These are phyloP conservation scores for Backusella liffmaniae DNA, from an alignment of 192 early-diverging fungal genomes.

Conservation along the genomic window DNA sequence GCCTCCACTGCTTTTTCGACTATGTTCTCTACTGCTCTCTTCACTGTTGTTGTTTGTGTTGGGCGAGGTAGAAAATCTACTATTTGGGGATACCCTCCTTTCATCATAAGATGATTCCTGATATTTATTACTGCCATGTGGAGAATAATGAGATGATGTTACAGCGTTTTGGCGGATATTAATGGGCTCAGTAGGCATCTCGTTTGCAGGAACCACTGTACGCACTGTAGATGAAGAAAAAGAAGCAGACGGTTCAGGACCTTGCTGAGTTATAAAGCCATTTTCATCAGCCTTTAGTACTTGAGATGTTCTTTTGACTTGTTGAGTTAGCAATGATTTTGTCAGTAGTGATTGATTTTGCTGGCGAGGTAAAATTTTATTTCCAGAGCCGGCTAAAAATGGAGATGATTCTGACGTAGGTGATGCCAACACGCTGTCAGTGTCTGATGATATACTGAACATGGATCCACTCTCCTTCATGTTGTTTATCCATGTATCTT, in stretches of 20 bases:
- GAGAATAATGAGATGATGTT: background rate
- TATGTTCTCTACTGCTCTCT: background rate
- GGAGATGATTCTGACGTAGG: background rate
- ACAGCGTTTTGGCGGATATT: slow-evolving; percentile 1
- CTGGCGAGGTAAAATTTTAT: slow-evolving; percentile 12
- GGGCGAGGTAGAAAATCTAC: background rate
- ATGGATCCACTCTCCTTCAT: slow-evolving; percentile 23
- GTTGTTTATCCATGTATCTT: slow-evolving; percentile 26
- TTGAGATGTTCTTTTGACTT: background rate
- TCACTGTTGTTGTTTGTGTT: background rate
- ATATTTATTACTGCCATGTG: background rate
- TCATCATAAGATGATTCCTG: background rate
- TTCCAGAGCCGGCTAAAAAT: background rate
- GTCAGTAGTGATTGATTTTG: slow-evolving; percentile 10
- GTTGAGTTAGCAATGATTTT: background rate
- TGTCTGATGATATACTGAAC: slow-evolving; percentile 20
- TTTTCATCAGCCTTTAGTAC: background rate
- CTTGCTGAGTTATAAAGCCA: slow-evolving; percentile 1
- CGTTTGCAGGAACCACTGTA: slow-evolving; percentile 23
- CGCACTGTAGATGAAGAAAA: slow-evolving; percentile 33
- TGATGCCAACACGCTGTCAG: background rate
- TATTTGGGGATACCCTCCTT: background rate
- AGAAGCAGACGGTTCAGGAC: slow-evolving; percentile 21
- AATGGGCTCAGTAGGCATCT: background rate
- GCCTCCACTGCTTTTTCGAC: slow-evolving; percentile 13